A percentile compares a stretch with the other conserved stretches of the same genome.
Evolutionary conservation across 2,329 filamentous ascomycete species (phyloP).

Genomic region (Diplodia seriata): DNA sequence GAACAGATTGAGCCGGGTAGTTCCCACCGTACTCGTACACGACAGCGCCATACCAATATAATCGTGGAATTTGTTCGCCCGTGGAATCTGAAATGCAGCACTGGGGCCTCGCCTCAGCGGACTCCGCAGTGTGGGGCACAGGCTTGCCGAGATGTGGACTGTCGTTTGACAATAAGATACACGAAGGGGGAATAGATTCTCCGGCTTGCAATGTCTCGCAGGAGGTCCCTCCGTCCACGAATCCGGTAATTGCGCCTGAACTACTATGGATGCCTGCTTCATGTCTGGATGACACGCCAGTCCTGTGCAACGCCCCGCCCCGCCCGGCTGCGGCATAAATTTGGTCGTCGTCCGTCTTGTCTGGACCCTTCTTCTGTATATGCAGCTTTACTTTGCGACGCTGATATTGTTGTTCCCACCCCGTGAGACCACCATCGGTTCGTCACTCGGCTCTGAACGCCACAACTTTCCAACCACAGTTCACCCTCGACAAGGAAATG

Average conservation of each 20-base stretch:
- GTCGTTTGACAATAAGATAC: constrained; percentile 11
- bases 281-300: not conserved
- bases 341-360: not conserved
- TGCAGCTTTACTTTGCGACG: not conserved
- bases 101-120: not conserved
- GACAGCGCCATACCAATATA: not conserved
- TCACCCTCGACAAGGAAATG: not conserved
- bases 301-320: not conserved
- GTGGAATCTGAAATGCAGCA: too few species aligned
- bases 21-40: not conserved
- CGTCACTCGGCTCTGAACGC: not conserved
- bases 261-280: not conserved
- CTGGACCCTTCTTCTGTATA: constrained; percentile 7
- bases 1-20: not conserved
- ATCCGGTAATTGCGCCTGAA: constrained; percentile 4
- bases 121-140: constrained; percentile 10
- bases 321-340: constrained; percentile 9
- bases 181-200: constrained; percentile 14
- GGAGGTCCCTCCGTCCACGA: not conserved
- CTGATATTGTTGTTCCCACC: not conserved
- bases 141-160: constrained; percentile 8
- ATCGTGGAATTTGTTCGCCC: too few species aligned
- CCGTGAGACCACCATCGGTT: not conserved
- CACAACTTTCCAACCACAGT: not conserved
- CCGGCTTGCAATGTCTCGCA: constrained; percentile 14